These are phyloP conservation scores for Cyberlindnera japonica DNA, from an alignment of 805 yeast genomes.

Conservation along the genomic window DNA sequence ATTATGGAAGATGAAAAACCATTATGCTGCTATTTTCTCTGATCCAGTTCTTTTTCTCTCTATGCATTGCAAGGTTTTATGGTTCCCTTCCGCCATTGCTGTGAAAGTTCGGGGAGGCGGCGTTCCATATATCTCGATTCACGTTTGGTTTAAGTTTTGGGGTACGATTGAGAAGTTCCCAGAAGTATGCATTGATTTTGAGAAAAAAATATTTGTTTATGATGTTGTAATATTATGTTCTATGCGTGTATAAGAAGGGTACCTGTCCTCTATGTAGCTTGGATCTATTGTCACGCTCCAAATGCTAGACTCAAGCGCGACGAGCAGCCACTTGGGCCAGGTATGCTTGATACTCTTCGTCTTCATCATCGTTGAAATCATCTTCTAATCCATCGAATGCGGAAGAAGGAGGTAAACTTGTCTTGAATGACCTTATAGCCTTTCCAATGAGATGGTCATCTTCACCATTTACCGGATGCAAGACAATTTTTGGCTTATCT, in stretches of 20 bases:
- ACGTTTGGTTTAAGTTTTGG: not conserved
- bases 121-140: too few relatives aligned
- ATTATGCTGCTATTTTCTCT: too few relatives aligned
- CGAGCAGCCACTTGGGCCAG: slow-evolving; percentile 1
- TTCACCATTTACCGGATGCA: slow-evolving; percentile 25
- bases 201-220: not conserved
- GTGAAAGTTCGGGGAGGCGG: too few relatives aligned
- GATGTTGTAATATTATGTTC: not conserved
- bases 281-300: not conserved
- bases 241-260: not conserved
- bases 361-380: slow-evolving; percentile 4
- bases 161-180: too few relatives aligned
- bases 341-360: slow-evolving; percentile 10
- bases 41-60: too few relatives aligned
- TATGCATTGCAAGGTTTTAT: not conserved
- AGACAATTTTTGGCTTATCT: slow-evolving; percentile 23
- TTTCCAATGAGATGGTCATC: slow-evolving; percentile 25
- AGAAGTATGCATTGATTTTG: not conserved
- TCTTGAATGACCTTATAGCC: slow-evolving; percentile 27
- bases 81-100: too few relatives aligned
- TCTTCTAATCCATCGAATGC: slow-evolving; percentile 32
- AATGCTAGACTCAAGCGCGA: too few relatives aligned
- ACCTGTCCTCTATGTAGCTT: not conserved
- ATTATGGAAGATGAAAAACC: too few relatives aligned
- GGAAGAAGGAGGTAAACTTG: slow-evolving; percentile 37